A percentile compares a stretch with the other conserved stretches of the same genome.
Evolutionary conservation across 495 filamentous ascomycete genomes (phyloP).

Genomic region (Cetradonia linearis): DNA sequence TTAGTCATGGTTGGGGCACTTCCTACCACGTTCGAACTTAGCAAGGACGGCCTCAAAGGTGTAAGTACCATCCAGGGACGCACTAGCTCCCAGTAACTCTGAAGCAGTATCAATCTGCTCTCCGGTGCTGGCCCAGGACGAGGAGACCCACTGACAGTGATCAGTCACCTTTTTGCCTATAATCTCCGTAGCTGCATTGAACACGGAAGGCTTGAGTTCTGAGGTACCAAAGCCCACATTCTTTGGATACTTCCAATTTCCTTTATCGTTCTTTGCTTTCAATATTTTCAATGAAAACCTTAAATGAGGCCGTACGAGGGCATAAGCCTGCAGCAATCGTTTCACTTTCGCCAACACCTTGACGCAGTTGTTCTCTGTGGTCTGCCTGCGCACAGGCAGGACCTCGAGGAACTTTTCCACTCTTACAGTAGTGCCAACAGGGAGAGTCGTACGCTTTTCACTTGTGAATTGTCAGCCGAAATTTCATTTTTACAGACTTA

Average conservation of each 20-base stretch:
- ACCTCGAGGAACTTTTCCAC: conserved; percentile 56
- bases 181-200: conserved; percentile 59
- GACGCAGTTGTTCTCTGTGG: conserved; percentile 46
- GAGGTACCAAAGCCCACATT: background rate
- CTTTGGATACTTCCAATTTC: conserved; percentile 63
- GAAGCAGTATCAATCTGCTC: conserved; percentile 10
- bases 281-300: conserved; percentile 59
- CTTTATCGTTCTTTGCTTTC: conserved; percentile 49
- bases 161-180: conserved; percentile 56
- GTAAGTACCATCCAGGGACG: conserved; percentile 42
- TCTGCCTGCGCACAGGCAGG: conserved; percentile 66
- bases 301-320: conserved; percentile 55
- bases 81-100: conserved; percentile 23
- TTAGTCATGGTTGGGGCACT: background rate
- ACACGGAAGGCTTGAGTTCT: conserved; percentile 36
- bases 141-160: conserved; percentile 38
- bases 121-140: conserved; percentile 21
- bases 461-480: conserved; percentile 22
- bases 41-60: conserved; percentile 6
- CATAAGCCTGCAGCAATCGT: conserved; percentile 62
- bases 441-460: conserved; percentile 45
- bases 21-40: conserved; percentile 27
- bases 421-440: conserved; percentile 69
- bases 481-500: background rate
- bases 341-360: conserved; percentile 58